phyloP scores from a whole-genome alignment of 2,329 filamentous ascomycete species.

The Aspergillus fumigatus region DNA sequence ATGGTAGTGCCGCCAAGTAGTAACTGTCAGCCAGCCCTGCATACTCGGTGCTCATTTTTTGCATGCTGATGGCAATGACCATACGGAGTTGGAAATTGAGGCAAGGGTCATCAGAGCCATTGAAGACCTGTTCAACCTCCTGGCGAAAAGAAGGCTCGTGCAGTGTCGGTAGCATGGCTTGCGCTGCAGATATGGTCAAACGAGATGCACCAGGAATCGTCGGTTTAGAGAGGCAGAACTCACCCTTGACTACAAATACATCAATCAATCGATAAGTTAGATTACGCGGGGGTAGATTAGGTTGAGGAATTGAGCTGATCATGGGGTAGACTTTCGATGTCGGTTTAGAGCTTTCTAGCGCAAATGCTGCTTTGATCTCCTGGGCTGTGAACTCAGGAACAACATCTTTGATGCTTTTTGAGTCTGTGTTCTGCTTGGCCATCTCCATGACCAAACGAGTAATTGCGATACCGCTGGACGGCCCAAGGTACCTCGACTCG shows the following conservation, averaged over 20 bases:
- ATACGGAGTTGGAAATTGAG: constrained; percentile 85
- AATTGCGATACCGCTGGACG: constrained; percentile 93
- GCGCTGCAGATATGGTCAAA: constrained; percentile 52
- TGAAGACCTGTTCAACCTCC: constrained; percentile 77
- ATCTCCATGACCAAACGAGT: constrained; percentile 93
- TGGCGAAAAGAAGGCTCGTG: constrained; percentile 75
- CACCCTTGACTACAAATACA: constrained; percentile 80
- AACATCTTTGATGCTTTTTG: constrained; percentile 86
- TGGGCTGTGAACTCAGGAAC: constrained; percentile 69
- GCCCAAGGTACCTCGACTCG: constrained; percentile 85
- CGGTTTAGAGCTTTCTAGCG: constrained; percentile 61
- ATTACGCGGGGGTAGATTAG: constrained; percentile 66
- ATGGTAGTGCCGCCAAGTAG: constrained; percentile 82
- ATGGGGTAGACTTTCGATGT: constrained; percentile 82
- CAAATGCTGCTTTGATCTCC: constrained; percentile 64
- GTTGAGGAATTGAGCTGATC: constrained; percentile 77
- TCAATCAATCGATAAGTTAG: constrained; percentile 76
- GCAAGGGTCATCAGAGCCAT: constrained; percentile 69
- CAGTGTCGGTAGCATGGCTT: constrained; percentile 80
- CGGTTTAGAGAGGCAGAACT: constrained; percentile 16
- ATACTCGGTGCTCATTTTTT: constrained; percentile 84
- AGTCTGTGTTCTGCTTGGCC: constrained; percentile 87
- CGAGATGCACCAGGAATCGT: background rate
- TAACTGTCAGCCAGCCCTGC: constrained; percentile 94
- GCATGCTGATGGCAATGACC: constrained; percentile 90